phyloP scores from a whole-genome alignment of 139 green algal genomes.

The Chlamydomonas incerta region DNA sequence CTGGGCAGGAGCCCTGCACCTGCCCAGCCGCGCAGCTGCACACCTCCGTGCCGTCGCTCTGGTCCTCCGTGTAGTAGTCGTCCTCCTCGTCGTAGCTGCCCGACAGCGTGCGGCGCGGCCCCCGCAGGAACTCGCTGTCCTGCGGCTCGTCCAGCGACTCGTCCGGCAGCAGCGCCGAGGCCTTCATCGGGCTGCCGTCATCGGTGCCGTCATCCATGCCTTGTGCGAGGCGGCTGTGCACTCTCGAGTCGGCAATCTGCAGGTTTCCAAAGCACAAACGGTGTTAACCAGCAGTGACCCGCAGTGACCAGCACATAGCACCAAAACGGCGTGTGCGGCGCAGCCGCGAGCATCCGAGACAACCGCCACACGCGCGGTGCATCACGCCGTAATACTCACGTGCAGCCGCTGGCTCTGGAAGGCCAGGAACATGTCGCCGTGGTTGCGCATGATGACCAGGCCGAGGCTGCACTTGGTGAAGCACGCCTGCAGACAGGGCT shows the following conservation, averaged over 20 bases:
- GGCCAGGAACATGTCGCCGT: slow-evolving; percentile 38
- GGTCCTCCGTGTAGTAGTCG: not conserved
- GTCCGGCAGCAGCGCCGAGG: too few species aligned
- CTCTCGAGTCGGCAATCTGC: slow-evolving; percentile 17
- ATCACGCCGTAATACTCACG: slow-evolving; percentile 9
- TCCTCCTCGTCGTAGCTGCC: not conserved
- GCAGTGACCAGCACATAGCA: too few species aligned
- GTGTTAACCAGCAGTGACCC: too few species aligned
- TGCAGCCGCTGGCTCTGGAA: slow-evolving; percentile 44
- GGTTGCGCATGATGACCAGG: slow-evolving; percentile 29
- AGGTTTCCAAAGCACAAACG: too few species aligned
- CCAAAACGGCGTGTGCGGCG: too few species aligned
- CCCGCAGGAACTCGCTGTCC: too few species aligned
- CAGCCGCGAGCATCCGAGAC: too few species aligned
- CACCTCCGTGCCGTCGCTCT: not conserved
- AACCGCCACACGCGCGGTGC: slow-evolving; percentile 19
- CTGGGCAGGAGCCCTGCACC: too few species aligned
- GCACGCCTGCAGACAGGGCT: slow-evolving; percentile 35
- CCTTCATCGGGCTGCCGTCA: not conserved
- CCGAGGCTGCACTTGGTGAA: slow-evolving; percentile 32
- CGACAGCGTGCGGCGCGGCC: too few species aligned
- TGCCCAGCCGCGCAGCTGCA: too few species aligned
- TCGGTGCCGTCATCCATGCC: too few species aligned
- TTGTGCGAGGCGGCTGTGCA: not conserved
- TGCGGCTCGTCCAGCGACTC: too few species aligned